Conservation (phyloP, 257 asterid genomes). For the Plantago elongata region DNA sequence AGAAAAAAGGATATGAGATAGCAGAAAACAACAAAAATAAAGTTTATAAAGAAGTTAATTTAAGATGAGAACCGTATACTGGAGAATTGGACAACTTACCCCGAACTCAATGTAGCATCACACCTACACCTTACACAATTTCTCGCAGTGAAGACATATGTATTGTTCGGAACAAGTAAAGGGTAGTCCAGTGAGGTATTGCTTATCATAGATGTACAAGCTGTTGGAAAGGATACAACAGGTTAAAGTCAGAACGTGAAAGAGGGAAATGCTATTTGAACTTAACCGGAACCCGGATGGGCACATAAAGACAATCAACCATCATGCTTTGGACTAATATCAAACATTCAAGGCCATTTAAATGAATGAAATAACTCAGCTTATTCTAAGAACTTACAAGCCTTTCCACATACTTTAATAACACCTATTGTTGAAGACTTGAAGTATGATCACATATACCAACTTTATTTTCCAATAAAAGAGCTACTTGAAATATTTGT, state of each 20-base stretch:
- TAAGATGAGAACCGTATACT: neutral
- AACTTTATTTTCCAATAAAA: too few relatives aligned
- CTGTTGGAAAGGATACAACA: constrained; percentile 33
- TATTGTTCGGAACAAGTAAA: constrained; percentile 55
- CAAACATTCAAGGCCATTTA: neutral
- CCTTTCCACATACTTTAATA: too few relatives aligned
- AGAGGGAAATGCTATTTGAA: neutral
- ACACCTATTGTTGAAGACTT: too few relatives aligned
- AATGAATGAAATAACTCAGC: neutral
- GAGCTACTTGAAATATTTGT: too few relatives aligned
- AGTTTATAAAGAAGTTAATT: neutral
- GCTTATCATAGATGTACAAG: constrained; percentile 56
- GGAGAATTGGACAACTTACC: constrained; percentile 36
- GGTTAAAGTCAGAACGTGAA: neutral
- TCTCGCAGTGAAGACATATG: constrained; percentile 63
- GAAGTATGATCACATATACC: too few relatives aligned
- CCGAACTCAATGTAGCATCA: constrained; percentile 52
- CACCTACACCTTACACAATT: constrained; percentile 70
- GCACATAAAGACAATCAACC: neutral
- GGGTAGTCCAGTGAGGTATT: constrained; percentile 59
- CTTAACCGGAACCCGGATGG: neutral
- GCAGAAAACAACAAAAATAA: neutral
- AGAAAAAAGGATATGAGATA: neutral
- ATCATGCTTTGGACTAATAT: neutral
- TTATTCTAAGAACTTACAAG: constrained; percentile 1